Base-by-base conservation (phyloP, 805 yeast genomes). In the Wickerhamiella siamensis region DNA sequence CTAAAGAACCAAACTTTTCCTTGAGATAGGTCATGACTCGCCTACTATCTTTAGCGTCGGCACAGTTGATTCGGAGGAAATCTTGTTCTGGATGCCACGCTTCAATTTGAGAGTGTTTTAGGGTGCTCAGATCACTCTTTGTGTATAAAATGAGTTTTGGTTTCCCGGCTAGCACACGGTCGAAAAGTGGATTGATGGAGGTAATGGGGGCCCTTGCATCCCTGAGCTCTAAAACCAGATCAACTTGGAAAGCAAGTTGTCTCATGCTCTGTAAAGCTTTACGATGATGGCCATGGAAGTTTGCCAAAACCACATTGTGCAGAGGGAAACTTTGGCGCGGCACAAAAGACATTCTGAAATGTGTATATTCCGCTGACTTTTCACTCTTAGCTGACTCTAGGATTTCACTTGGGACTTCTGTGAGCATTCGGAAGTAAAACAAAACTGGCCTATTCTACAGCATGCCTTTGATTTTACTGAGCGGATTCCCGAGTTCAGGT, bases 161-260 rank as follows among this genome's bases (percentile, higher is more conserved):
- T 44, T 73, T 74, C 9, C 69, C 68, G 0, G 70, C 70, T 36
- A 81, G 63, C 0, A 79, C 71, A 31, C 72, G 66, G 47, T 83
- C 91, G 42, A 88, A 70, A n/a, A 87, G 65, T 2, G 76, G 76
- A 55, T 88, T 88, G 38, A 84, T 69, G 1, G 95, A 79, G 3
- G 88, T 71, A 2, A 87, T 51, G 0, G 98, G 98, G 0, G 95
- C 94, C 46, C 98, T 62, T 1, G 88, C 66, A 57, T 91, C 98
- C 54, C 97, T 62, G 6, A 91, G 71, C 54, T 91, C 98, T 5
- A 88, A 59, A 2, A 91, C 72, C 36, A 84, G 59, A 55, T 88
- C 94, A 15, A 86, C 67, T 50, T 83, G 87, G 3, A 91, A 86
- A 2, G 88, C 74, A 24, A 83, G 57, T 31, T 71, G 73, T 12